A percentile compares a stretch with the other conserved stretches of the same genome.
Evolutionary conservation across 202 grass and related monocot species (phyloP).

Genomic region (Elaeis oleifera): DNA sequence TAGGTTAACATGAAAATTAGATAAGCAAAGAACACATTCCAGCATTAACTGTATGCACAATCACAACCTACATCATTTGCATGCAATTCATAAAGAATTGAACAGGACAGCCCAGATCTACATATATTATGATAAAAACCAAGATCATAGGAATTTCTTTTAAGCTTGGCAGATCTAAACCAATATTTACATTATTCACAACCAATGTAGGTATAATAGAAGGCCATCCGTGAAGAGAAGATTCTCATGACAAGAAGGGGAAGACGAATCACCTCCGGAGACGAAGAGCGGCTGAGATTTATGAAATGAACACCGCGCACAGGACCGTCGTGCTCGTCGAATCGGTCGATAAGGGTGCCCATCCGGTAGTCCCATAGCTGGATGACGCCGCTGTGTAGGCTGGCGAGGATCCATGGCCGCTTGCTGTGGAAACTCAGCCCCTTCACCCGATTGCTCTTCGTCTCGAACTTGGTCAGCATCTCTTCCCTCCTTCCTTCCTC

Average conservation of each 20-base stretch:
- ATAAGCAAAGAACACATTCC: too few species aligned
- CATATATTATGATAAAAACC: too few species aligned
- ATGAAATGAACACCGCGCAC: slow-evolving; percentile 91
- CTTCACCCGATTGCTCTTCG: slow-evolving; percentile 99
- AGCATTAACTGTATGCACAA: too few species aligned
- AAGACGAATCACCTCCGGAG: slow-evolving; percentile 62
- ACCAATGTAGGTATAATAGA: neutral
- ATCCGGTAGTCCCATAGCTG: slow-evolving; percentile 99
- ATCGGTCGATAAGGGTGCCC: slow-evolving; percentile 95
- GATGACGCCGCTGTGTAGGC: slow-evolving; percentile 88
- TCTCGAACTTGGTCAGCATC: slow-evolving; percentile 99
- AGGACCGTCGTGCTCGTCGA: slow-evolving; percentile 90
- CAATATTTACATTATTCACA: too few species aligned
- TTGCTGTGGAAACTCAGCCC: slow-evolving; percentile 91
- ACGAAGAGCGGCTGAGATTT: slow-evolving; percentile 94
- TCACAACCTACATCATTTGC: too few species aligned
- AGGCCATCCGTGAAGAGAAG: too few species aligned
- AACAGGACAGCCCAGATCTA: too few species aligned
- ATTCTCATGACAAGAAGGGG: neutral
- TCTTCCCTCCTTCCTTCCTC: neutral
- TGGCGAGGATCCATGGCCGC: slow-evolving; percentile 95
- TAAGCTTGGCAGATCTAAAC: too few species aligned
- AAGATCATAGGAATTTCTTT: too few species aligned
- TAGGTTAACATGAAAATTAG: too few species aligned
- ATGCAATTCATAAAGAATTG: too few species aligned